Base-by-base conservation (phyloP, 805 yeast genomes). In the Debaryomyces castellii region DNA sequence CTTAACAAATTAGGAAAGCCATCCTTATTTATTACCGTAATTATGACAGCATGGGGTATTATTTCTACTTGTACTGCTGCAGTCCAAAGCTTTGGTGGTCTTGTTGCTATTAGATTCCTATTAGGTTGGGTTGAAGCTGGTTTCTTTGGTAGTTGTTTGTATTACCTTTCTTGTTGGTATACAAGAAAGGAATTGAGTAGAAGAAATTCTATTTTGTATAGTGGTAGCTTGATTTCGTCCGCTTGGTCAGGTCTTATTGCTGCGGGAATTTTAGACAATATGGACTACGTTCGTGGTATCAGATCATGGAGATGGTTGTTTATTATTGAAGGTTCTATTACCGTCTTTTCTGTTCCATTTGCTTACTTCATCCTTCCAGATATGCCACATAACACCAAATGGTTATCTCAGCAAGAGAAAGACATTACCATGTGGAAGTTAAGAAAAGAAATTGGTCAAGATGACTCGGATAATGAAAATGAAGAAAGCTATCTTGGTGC, bases 221-320 rank as follows among this genome's bases (percentile, higher is more conserved):
- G 78, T 16, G 83, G 83, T 21, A 73, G 80, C 9, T 63, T 76
- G 43, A 62, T 71, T 46, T 73, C 81, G 24, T 81, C 83, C 38
- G 82, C 83, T 1, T 74, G 77, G 50, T 67, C 80, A 14, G 83
- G 83, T 9, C 64, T 79, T 45, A 75, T 80, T 45, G 80, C 81
- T 10, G 77, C 78, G 25, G 84, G 81, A 28, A 78, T 79, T 41
- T 61, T 78, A 39, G 60, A 74, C 34, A 63, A 66, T 40, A 64
- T 69, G 73, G 60, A 65, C 10, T 73, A 74, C 10, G 54, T 45
- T 28, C 61, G 62, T 17, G 78, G 80, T 12, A 52, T 73, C 23
- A 61, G 71, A 40, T 67, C 75, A 10, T 80, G 85, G 85, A 66
- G 80, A 55, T 80, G 80, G 76, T 69, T 80, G 36, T 80, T 80